Evolutionary conservation across 129 eudicot genomes (phyloP).

Genomic region (Escallonia herrerae): DNA sequence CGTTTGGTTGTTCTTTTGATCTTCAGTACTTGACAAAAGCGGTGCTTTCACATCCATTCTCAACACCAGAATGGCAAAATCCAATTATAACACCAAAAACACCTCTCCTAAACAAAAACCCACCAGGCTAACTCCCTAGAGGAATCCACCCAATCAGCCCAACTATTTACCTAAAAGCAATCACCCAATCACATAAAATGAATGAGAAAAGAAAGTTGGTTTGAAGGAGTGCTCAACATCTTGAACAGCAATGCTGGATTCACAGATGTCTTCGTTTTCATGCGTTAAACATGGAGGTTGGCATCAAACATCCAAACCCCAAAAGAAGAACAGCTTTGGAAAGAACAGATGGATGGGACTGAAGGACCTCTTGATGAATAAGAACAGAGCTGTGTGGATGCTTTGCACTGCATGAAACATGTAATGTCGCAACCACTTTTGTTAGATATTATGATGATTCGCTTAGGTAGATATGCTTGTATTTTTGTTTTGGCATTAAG

Average conservation of each 20-base stretch:
- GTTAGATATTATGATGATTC: background rate
- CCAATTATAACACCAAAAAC: background rate
- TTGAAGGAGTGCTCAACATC: background rate
- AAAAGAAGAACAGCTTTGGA: no score
- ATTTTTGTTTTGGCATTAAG: background rate
- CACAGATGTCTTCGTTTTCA: no score
- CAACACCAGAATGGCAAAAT: background rate
- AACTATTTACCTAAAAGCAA: background rate
- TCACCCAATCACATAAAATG: background rate
- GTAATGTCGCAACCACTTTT: background rate
- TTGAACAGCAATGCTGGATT: background rate
- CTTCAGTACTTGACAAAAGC: constrained; percentile 33
- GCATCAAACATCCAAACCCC: no score
- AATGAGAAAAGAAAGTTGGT: background rate
- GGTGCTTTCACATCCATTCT: constrained; percentile 55
- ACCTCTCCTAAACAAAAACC: background rate
- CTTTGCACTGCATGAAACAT: background rate
- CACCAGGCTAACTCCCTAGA: background rate
- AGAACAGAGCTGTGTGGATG: background rate
- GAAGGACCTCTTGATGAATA: background rate
- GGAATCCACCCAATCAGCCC: background rate
- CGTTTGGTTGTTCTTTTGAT: constrained; percentile 10
- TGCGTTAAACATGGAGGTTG: background rate
- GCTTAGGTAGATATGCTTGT: background rate
- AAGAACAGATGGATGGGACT: no score